These are phyloP conservation scores for Pyrenophora teres DNA, from an alignment of 2,329 filamentous ascomycete species.

Conservation along the genomic window DNA sequence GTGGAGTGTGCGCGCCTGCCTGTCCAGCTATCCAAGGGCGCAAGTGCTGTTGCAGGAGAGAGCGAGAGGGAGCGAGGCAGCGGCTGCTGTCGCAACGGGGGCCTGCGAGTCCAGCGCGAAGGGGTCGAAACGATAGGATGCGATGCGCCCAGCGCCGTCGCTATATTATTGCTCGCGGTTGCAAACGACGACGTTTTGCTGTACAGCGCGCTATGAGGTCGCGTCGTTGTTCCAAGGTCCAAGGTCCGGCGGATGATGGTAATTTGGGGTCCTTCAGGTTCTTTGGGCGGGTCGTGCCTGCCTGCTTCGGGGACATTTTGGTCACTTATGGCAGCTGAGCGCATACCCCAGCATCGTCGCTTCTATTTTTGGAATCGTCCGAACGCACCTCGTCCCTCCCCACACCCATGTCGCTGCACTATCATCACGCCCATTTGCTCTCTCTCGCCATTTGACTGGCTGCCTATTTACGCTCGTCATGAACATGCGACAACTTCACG, in stretches of 20 bases:
- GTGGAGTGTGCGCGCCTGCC: constrained; percentile 16
- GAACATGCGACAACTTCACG: constrained; percentile 6
- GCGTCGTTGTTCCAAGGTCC: constrained; percentile 18
- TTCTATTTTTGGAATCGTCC: constrained; percentile 24
- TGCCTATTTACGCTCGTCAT: constrained; percentile 5
- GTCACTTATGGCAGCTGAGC: constrained; percentile 25
- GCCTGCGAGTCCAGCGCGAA: constrained; percentile 27
- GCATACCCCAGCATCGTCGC: constrained; percentile 11
- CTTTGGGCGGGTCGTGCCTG: constrained; percentile 23
- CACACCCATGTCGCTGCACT: constrained; percentile 20
- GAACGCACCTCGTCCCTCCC: constrained; percentile 9
- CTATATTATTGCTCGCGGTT: constrained; percentile 4
- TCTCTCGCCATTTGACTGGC: constrained; percentile 8
- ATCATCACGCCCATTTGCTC: constrained; percentile 9
- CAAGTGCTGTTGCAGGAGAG: neutral
- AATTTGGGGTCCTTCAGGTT: constrained; percentile 36
- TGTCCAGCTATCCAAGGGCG: neutral
- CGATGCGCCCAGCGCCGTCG: constrained; percentile 36
- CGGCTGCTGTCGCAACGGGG: constrained; percentile 16
- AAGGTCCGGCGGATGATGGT: constrained; percentile 19
- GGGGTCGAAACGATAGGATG: constrained; percentile 31
- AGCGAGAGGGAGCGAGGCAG: neutral
- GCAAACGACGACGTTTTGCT: constrained; percentile 2
- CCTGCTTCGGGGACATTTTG: constrained; percentile 35
- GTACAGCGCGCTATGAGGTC: constrained; percentile 14